phyloP scores from a whole-genome alignment of 768 basidiomycete species.

The Chiua virens region DNA sequence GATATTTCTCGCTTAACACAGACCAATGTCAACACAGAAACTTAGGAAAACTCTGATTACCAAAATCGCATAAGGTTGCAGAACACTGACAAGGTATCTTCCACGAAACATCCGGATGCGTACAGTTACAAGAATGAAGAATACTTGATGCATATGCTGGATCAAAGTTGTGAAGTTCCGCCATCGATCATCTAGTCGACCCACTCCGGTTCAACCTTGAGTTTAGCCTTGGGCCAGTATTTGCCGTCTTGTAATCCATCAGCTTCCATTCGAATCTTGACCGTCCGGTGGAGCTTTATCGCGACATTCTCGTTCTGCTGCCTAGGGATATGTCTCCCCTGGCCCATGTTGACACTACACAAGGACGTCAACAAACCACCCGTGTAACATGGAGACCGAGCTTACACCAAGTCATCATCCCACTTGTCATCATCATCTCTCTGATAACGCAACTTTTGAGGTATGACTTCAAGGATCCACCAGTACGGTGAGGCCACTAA shows the following conservation, averaged over 20 bases:
- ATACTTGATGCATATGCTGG: background rate
- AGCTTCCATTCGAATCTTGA: constrained; percentile 53
- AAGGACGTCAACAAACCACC: background rate
- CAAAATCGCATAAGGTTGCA: no score
- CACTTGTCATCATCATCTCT: constrained; percentile 21
- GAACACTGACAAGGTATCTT: no score
- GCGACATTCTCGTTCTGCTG: constrained; percentile 37
- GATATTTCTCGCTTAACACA: no score
- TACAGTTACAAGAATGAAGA: background rate
- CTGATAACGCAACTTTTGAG: constrained; percentile 33
- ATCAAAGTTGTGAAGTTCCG: background rate
- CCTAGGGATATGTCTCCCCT: constrained; percentile 41
- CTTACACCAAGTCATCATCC: constrained; percentile 19
- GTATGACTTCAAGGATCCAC: constrained; percentile 68
- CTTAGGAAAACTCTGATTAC: no score
- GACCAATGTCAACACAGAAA: no score
- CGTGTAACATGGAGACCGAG: background rate
- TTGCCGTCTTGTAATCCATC: constrained; percentile 28
- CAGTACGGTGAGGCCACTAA: constrained; percentile 46
- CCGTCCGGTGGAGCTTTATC: constrained; percentile 48
- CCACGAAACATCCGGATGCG: background rate
- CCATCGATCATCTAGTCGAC: constrained; percentile 32
- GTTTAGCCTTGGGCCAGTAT: constrained; percentile 43
- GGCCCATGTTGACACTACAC: constrained; percentile 38
- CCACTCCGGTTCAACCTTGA: constrained; percentile 39